Base-by-base conservation (phyloP, 805 yeast genomes). In the Cyberlindnera sargentensis region DNA sequence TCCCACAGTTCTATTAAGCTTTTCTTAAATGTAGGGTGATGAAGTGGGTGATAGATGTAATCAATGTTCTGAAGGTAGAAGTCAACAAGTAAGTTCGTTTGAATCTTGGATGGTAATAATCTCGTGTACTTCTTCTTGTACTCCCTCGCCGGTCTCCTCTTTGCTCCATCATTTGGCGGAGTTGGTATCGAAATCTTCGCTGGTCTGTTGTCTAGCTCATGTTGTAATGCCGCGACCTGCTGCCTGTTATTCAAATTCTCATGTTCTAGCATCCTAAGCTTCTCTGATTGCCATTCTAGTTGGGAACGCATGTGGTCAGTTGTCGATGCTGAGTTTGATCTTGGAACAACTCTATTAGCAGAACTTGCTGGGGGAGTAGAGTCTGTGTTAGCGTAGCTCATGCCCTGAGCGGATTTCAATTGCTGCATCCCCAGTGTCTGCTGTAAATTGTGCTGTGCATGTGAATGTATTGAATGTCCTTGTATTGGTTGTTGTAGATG, bases 1-100 rank as follows among this genome's bases (percentile, higher is more conserved):
- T 44, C 20, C 59, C 59, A 56, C 27, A 55, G 51, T 9, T 37
- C 29, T 27, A 50, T 53, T 27, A 55, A 27, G 5, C 50, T 42
- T 11, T 29, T 38, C 15, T 41, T 47, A 40, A 59, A 59, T 2
- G 55, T 40, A 25, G 62, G 62, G 46, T 58, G 61, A 36, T 59
- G 63, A 9, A 59, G 30, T 4, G 63, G 58, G 42, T 58, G 63
- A 38, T 58, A 57, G 26, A 59, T 56, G 48, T 57, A 59, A 37
- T 59, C 63, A 29, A 59, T 45, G 39, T 59, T 52, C 23, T 48
- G 51, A 31, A 59, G 40, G 34, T 59, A 59, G 36, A 57, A 57
- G 24, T 58, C 59, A 8, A 56, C 57, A 3, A 58, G 34, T 9
- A 56, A 34, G 31, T 47, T 52, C 1, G 58, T 53, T 28, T 55